These are phyloP conservation scores for Penicillium sp. DNA, from an alignment of 2,329 filamentous ascomycete species.

Conservation along the genomic window DNA sequence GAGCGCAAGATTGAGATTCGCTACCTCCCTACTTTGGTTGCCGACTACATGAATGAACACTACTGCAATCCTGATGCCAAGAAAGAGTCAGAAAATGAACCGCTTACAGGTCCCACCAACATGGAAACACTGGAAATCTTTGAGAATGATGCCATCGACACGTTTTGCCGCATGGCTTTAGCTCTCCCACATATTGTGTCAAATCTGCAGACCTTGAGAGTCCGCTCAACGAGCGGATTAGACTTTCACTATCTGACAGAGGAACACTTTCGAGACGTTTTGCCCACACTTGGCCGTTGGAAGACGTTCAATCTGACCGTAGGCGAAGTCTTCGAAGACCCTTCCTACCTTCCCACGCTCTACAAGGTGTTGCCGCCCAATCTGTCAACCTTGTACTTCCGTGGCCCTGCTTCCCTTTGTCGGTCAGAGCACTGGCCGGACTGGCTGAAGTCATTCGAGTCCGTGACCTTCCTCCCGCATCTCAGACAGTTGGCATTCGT, in stretches of 20 bases:
- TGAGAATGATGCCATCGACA: conserved; percentile 28
- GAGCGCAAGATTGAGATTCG: conserved; percentile 15
- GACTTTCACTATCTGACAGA: conserved; percentile 21
- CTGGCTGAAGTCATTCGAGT: conserved; percentile 24
- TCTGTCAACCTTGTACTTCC: conserved; percentile 24
- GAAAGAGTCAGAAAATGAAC: conserved; percentile 4
- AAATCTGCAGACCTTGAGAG: conserved; percentile 15
- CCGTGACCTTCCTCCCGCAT: conserved; percentile 18
- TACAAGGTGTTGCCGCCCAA: conserved; percentile 23
- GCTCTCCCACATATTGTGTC: conserved; percentile 19
- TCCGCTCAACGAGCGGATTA: conserved; percentile 20
- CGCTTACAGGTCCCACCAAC: conserved; percentile 1
- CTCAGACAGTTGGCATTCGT: conserved; percentile 23
- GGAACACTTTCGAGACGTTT: conserved; percentile 7
- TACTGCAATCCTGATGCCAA: conserved; percentile 4
- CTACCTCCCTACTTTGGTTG: conserved; percentile 13
- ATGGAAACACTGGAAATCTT: conserved; percentile 25
- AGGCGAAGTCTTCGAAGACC: conserved; percentile 22
- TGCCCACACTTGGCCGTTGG: conserved; percentile 15
- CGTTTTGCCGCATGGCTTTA: conserved; percentile 20
- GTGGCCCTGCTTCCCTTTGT: conserved; percentile 22
- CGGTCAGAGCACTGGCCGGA: conserved; percentile 19
- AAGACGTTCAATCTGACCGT: conserved; percentile 20
- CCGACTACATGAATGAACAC: conserved; percentile 13
- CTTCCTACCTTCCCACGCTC: conserved; percentile 13